Base-by-base conservation (phyloP, 1,284 basidiomycete species). In the Fomitopsis betulina region DNA sequence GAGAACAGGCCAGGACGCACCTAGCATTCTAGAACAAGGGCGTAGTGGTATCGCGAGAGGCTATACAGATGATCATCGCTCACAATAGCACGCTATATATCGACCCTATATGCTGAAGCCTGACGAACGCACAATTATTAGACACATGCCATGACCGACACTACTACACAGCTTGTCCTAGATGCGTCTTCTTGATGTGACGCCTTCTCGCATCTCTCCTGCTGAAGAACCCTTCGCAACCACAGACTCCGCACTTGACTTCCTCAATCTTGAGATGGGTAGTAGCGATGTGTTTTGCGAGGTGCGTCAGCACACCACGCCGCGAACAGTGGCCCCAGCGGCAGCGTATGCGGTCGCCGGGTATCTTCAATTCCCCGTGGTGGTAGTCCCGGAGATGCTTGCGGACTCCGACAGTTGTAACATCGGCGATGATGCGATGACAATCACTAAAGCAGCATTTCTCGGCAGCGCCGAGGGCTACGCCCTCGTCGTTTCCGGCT, bases 11-110 rank as follows among this genome's bases (percentile, higher is more conserved):
- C 76, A 91, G 70, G 93, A 96, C 67, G 83, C 80, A 9, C 94
- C 96, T 0, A 85, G 90, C 60, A 68, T 86, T 50, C 74, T 99
- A 56, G 93, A 98, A 73, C 88, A 96, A 72, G 96, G 94, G 1
- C 77, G 93, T 58, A 91, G 82, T 63, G 96, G 96, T 4, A 91
- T 97, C 53, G 95, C 96, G 33, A 83, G 89, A 62, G 93, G 91
- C 5, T 98, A 99, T 71, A 76, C 80, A 30, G 83, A 86, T 30
- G 66, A 67, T 42, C 64, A 63, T 23, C 39, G 56, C 5, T 38
- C 37, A 17, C 30, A 51, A 25, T 45, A 35, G 23, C 19, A 17
- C 21, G 2, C 15, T 37, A 0, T n/a, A 25, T n/a, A 33, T 50
- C 17, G 49, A 33, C 47, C 27, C 30, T 6, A 17, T 17, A 32